A percentile compares a stretch with the other conserved stretches of the same genome.
phyloP scores from a whole-genome alignment of 1,139 yeast species.

The Magnusiomyces suaveolens region DNA sequence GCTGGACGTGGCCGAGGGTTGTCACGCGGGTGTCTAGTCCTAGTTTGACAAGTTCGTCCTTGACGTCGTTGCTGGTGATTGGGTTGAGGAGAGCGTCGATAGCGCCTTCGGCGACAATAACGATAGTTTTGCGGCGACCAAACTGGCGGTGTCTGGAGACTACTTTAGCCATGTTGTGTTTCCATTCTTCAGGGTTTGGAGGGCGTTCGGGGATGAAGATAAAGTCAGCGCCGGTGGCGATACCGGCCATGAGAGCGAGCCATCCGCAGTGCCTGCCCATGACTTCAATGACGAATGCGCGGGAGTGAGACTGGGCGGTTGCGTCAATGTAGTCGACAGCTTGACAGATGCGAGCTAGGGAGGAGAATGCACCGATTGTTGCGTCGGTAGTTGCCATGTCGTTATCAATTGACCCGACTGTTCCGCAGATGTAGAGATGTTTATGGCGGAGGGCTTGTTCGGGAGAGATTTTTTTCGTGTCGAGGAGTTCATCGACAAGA shows the following conservation, averaged over 20 bases:
- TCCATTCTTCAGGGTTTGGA: slow-evolving; percentile 59
- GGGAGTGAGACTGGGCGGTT: slow-evolving; percentile 91
- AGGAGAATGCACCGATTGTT: slow-evolving; percentile 92
- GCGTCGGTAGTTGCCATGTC: slow-evolving; percentile 96
- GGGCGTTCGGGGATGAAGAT: slow-evolving; percentile 90
- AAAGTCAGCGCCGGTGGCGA: slow-evolving; percentile 91
- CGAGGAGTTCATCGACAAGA: slow-evolving; percentile 58
- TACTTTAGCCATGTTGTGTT: slow-evolving; percentile 49
- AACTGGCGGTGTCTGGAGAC: slow-evolving; percentile 68
- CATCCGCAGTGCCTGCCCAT: slow-evolving; percentile 99
- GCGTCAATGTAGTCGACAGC: slow-evolving; percentile 94
- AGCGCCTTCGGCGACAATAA: slow-evolving; percentile 97
- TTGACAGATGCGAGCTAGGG: slow-evolving; percentile 86
- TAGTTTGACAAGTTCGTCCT: slow-evolving; percentile 65
- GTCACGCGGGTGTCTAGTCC: slow-evolving; percentile 93
- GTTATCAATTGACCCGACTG: slow-evolving; percentile 94
- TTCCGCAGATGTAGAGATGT: slow-evolving; percentile 81
- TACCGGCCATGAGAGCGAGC: slow-evolving; percentile 94
- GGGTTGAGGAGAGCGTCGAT: slow-evolving; percentile 73
- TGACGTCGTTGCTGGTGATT: slow-evolving; percentile 69
- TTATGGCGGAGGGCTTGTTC: slow-evolving; percentile 52
- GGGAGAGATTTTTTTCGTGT: slow-evolving; percentile 43
- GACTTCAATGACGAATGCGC: slow-evolving; percentile 96
- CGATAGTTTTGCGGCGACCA: slow-evolving; percentile 91
- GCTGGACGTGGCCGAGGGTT: slow-evolving; percentile 91